Conservation (phyloP, 2,329 filamentous ascomycete genomes). For the Macrophomina pseudophaseolina region DNA sequence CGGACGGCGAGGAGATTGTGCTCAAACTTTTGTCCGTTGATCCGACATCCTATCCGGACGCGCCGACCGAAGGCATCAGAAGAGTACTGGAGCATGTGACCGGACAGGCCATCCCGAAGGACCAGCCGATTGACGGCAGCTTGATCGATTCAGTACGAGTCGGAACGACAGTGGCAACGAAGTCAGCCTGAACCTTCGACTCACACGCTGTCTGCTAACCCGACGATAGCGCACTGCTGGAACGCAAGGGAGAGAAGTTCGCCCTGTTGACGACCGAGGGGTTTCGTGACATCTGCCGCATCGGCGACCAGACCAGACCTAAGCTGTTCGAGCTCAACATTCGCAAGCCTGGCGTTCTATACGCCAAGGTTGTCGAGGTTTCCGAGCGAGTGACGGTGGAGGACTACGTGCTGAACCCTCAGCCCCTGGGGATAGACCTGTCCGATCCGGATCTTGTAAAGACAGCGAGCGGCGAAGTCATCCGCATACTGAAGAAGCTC, state of each 20-base stretch:
- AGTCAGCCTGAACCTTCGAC: constrained; percentile 16
- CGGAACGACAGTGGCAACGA: constrained; percentile 35
- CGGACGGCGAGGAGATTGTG: constrained; percentile 30
- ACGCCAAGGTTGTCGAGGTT: constrained; percentile 32
- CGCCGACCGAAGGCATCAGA: constrained; percentile 41
- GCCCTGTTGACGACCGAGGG: constrained; percentile 33
- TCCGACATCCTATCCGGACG: constrained; percentile 39
- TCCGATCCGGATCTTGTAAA: constrained; percentile 27
- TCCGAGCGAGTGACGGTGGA: constrained; percentile 35
- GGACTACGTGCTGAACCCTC: constrained; percentile 32
- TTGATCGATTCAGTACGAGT: constrained; percentile 33
- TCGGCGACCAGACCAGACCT: constrained; percentile 36
- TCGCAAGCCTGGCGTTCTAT: constrained; percentile 32
- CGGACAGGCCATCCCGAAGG: constrained; percentile 31
- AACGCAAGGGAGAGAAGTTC: constrained; percentile 29
- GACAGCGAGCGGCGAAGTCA: constrained; percentile 31
- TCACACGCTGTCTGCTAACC: neutral
- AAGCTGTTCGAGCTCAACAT: constrained; percentile 36
- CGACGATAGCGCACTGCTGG: constrained; percentile 35
- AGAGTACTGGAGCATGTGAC: constrained; percentile 34
- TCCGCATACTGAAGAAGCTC: constrained; percentile 30
- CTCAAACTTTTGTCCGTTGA: constrained; percentile 39
- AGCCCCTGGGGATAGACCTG: constrained; percentile 22
- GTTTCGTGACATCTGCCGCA: constrained; percentile 31
- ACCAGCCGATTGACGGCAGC: constrained; percentile 32